Evolutionary conservation across 2,329 filamentous ascomycete genomes (phyloP), one percentile per base, ranked within the genome.

Genomic region (Aspergillus sp.): DNA sequence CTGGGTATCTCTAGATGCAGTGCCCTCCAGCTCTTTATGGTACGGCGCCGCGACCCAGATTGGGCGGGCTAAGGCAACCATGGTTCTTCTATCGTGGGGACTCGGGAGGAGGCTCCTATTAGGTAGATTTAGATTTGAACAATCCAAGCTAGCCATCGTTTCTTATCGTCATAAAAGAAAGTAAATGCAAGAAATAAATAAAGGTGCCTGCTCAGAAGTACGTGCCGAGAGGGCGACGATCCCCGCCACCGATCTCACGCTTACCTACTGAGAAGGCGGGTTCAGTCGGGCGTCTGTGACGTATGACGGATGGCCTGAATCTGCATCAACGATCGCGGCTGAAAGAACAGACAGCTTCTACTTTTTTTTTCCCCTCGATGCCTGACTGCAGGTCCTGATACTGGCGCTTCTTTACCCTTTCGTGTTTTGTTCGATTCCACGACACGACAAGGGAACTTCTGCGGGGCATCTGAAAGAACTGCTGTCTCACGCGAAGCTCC

Each of bases 1-100:
- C 64, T 4, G 55, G 68, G 23, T 57, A 63, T 43, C 51, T 52
- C 11, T 48, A 37, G 21, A 23, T 33, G 44, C 12, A 23, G 15
- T 15, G n/a, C 41, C 37, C 5, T 41, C 5, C n/a, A 17, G 21
- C 35, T 15, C 12, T 21, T 40, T 41, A 40, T 8, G 15, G 14
- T 48, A 37, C 12, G 15, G 23, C 21, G n/a, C n/a, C 12, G 11
- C 40, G 17, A 43, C 40, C 40, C 40, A 43, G 35, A 43, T 17
- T 19, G 19, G 19, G 14, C n/a, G 39, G 39, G 15, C 15, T 8
- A 7, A 21, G 8, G 40, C 17, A 48, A 35, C 49, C 49, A 52
- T 52, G 49, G 49, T 52, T 52, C 49, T 52, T 23, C 19, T 52
- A 25, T 15, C 27, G 23, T 52, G 39, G n/a, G 23, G 7, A 6